Conservation (phyloP, 225 moss, liverwort and hornwort genomes). For the Neckera pumila region DNA sequence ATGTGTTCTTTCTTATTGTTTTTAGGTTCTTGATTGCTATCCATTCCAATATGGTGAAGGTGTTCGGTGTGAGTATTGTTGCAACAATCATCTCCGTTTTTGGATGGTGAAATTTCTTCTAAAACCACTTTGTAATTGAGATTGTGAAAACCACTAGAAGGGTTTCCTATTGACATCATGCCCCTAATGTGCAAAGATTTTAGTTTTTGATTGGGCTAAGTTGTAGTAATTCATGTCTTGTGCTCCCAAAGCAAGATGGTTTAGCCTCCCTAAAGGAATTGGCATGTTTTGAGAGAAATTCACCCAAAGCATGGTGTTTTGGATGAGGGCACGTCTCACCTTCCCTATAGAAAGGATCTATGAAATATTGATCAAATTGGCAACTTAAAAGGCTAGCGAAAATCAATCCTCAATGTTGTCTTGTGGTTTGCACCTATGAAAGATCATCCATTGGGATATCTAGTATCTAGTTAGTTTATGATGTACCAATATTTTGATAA, state of each 20-base stretch:
- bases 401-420: neutral
- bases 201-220: neutral
- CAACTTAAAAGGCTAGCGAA: neutral
- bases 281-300: neutral
- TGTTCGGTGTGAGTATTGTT: neutral
- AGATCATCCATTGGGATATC: too few species aligned
- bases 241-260: rapidly evolving
- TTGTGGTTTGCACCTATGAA: too few species aligned
- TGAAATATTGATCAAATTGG: neutral
- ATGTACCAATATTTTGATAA: too few species aligned
- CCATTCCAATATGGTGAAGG: neutral
- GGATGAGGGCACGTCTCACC: rapidly evolving
- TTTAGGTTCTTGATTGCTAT: neutral
- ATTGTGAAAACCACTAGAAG: neutral
- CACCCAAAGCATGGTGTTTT: neutral
- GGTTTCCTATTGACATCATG: neutral
- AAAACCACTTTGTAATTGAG: neutral
- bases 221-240: neutral
- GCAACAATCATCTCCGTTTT: neutral
- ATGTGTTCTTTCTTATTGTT: neutral
- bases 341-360: neutral
- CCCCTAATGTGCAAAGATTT: neutral
- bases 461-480: too few species aligned
- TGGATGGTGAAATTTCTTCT: neutral
- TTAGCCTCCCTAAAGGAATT: neutral